Evolutionary conservation across 2,329 filamentous ascomycete genomes (phyloP).

Genomic region (Trichoderma guizhouense): DNA sequence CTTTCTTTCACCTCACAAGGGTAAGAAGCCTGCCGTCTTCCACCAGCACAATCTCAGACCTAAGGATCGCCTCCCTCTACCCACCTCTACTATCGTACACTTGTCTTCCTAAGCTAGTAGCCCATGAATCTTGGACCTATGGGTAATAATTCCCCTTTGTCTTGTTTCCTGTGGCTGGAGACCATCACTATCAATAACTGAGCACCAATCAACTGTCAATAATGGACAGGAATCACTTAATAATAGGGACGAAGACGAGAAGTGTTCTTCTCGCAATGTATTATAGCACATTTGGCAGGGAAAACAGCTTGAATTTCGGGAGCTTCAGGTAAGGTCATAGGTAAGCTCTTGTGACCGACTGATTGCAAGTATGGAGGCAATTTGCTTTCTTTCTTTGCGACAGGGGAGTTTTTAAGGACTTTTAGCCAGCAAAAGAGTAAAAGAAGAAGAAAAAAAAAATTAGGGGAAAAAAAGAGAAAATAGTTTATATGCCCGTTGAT

Average conservation of each 20-base stretch:
- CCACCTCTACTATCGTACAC: not conserved
- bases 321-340: constrained; percentile 51
- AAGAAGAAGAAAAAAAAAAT: not conserved
- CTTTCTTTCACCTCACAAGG: constrained; percentile 14
- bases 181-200: not conserved
- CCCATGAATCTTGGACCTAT: not conserved
- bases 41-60: not conserved
- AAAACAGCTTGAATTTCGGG: not conserved
- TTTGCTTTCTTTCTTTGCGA: constrained; percentile 3
- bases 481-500: not conserved
- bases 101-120: not conserved
- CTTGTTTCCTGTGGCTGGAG: not conserved
- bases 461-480: not conserved
- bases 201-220: constrained; percentile 9
- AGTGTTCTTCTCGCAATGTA: constrained; percentile 25
- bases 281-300: constrained; percentile 25
- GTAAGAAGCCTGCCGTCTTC: constrained; percentile 17
- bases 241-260: constrained; percentile 12
- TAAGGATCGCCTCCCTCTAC: not conserved
- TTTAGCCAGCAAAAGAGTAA: constrained; percentile 6
- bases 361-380: constrained; percentile 25
- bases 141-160: not conserved
- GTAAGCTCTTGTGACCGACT: constrained; percentile 46
- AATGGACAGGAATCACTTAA: constrained; percentile 11
- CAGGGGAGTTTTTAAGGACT: constrained; percentile 20